Evolutionary conservation across 768 basidiomycete species (phyloP).

Genomic region (Chalciporus sphaerocephalus): DNA sequence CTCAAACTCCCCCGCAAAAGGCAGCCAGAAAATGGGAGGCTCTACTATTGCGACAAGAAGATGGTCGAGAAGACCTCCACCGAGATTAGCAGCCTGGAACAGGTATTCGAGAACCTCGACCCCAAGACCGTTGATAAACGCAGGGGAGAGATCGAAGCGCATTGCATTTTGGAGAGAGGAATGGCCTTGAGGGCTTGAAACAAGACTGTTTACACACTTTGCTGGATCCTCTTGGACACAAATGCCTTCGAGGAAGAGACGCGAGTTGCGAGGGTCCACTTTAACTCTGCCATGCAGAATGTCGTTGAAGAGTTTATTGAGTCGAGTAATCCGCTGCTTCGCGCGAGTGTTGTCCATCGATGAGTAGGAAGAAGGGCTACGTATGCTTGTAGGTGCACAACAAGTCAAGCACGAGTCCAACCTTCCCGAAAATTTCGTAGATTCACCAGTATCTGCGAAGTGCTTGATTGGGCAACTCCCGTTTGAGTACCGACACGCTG

Average conservation of each 20-base stretch:
- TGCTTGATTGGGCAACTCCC: slow-evolving; percentile 3
- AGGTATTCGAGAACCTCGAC: slow-evolving; percentile 38
- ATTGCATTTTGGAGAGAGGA: slow-evolving; percentile 40
- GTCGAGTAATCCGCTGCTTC: slow-evolving; percentile 19
- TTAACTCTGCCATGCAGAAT: slow-evolving; percentile 29
- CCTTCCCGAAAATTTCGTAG: neutral
- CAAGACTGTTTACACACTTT: slow-evolving; percentile 37
- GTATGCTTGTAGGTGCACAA: neutral
- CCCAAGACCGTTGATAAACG: slow-evolving; percentile 43
- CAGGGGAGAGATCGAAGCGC: slow-evolving; percentile 35
- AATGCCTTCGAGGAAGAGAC: slow-evolving; percentile 45
- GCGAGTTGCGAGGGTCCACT: slow-evolving; percentile 21
- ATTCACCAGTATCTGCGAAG: no score
- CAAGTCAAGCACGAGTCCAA: slow-evolving; percentile 1
- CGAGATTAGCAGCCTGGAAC: slow-evolving; percentile 36
- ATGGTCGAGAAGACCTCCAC: slow-evolving; percentile 41
- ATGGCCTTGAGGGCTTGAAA: slow-evolving; percentile 35
- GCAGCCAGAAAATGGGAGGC: slow-evolving; percentile 50
- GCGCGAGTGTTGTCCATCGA: slow-evolving; percentile 17
- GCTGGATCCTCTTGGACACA: slow-evolving; percentile 38
- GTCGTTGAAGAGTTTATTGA: slow-evolving; percentile 35
- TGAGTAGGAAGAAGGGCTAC: neutral
- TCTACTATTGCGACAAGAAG: slow-evolving; percentile 45
- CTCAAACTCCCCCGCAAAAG: slow-evolving; percentile 34
- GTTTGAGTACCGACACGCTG: neutral